These are phyloP conservation scores for Xylariaceae sp. DNA, from an alignment of 2,329 filamentous ascomycete genomes.

Conservation along the genomic window DNA sequence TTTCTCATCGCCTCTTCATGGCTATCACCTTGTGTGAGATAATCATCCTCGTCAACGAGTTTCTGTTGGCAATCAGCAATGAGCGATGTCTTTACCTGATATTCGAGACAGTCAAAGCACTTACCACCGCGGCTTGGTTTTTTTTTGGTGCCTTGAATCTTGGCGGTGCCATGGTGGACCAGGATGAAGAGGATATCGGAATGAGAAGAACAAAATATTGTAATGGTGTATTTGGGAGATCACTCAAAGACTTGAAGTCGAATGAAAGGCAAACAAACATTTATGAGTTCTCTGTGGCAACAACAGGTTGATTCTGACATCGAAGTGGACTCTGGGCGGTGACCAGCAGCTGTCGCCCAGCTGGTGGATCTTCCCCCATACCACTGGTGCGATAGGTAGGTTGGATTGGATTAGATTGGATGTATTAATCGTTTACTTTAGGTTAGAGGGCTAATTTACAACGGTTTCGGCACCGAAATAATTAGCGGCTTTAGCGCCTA, in stretches of 20 bases:
- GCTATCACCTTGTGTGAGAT: slow-evolving; percentile 63
- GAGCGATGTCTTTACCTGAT: background rate
- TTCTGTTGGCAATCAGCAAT: slow-evolving; percentile 31
- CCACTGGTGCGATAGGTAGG: too few species aligned
- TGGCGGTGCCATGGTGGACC: background rate
- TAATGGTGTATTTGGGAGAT: background rate
- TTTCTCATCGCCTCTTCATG: slow-evolving; percentile 70
- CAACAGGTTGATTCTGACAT: too few species aligned
- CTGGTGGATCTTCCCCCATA: too few species aligned
- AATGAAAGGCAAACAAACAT: background rate
- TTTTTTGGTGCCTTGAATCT: background rate
- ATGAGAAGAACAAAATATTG: background rate
- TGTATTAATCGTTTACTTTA: too few species aligned
- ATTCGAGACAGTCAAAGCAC: background rate
- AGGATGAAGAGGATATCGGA: background rate
- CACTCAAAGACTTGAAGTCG: background rate
- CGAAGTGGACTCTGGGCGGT: too few species aligned
- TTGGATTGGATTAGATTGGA: too few species aligned
- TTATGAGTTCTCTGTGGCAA: too few species aligned
- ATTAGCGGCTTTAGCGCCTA: too few species aligned
- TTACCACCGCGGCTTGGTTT: background rate
- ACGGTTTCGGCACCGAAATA: too few species aligned
- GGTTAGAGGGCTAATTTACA: too few species aligned
- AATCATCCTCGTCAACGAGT: slow-evolving; percentile 63
- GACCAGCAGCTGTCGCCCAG: too few species aligned